phyloP scores from a whole-genome alignment of 75 land plant species.

The Adiantum capillusveneris region DNA sequence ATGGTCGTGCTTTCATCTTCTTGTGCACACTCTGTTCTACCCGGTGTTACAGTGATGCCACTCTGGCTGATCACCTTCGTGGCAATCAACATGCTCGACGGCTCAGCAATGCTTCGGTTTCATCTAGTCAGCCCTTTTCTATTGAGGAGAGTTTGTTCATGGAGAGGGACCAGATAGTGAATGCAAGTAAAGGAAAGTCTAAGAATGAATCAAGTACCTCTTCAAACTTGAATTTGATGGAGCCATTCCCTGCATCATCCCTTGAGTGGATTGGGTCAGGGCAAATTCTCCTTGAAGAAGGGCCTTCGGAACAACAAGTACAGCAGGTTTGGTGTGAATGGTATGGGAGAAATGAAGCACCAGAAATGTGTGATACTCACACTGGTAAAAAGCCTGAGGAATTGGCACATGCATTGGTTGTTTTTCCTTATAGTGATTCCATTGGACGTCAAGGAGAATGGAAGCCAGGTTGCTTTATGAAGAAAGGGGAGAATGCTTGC shows the following conservation, averaged over 20 bases:
- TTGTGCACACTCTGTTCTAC: constrained; percentile 75
- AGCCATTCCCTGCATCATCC: constrained; percentile 7
- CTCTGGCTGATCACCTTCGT: constrained; percentile 57
- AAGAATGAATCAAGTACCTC: neutral
- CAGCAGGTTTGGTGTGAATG: constrained; percentile 67
- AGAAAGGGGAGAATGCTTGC: constrained; percentile 5
- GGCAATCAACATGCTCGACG: constrained; percentile 63
- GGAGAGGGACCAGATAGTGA: neutral
- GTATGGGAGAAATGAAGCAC: constrained; percentile 38
- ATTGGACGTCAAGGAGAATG: constrained; percentile 44
- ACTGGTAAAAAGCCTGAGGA: constrained; percentile 8
- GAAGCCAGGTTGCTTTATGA: constrained; percentile 8
- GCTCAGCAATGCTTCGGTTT: neutral
- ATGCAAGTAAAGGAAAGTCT: neutral
- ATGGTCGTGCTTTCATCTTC: constrained; percentile 61
- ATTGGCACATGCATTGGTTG: constrained; percentile 57
- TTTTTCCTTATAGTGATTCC: constrained; percentile 52
- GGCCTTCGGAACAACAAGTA: constrained; percentile 19
- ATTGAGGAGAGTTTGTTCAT: neutral
- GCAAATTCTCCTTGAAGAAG: constrained; percentile 33
- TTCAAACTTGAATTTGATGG: neutral
- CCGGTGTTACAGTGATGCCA: constrained; percentile 65
- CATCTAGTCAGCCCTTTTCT: neutral
- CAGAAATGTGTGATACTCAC: neutral
- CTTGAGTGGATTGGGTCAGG: constrained; percentile 25